A percentile compares a stretch with the other conserved stretches of the same genome.
Conservation (phyloP, 345 rosid species). For the Alliaria petiolata region DNA sequence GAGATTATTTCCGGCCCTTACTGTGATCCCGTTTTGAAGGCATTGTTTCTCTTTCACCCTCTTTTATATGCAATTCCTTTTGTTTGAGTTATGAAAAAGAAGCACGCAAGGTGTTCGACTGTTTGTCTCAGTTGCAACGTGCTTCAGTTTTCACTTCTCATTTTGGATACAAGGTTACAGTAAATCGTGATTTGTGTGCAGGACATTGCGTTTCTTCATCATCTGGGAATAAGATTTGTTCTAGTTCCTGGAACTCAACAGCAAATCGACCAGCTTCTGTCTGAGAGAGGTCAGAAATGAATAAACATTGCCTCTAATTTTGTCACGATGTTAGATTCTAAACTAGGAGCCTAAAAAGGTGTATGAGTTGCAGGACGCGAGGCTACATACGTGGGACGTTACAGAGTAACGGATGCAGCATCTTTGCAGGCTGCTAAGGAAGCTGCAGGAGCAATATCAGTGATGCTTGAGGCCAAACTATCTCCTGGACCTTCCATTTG, state of each 20-base stretch:
- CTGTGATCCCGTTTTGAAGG: constrained; percentile 77
- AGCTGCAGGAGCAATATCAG: constrained; percentile 87
- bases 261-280: constrained; percentile 76
- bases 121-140: not conserved
- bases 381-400: constrained; percentile 66
- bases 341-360: not conserved
- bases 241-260: constrained; percentile 86
- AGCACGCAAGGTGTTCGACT: constrained; percentile 15
- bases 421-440: constrained; percentile 88
- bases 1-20: constrained; percentile 58
- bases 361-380: constrained; percentile 50
- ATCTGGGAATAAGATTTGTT: constrained; percentile 79
- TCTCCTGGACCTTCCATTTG: constrained; percentile 94
- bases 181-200: constrained; percentile 34
- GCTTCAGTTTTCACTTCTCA: not conserved
- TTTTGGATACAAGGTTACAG: not conserved
- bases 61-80: not conserved
- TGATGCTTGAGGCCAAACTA: constrained; percentile 90
- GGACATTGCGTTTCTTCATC: constrained; percentile 98
- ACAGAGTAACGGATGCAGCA: constrained; percentile 79
- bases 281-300: constrained; percentile 61
- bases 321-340: not conserved
- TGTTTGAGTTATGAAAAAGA: not conserved
- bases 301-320: not conserved
- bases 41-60: not conserved